These are phyloP conservation scores for Dillenia suffruticosa DNA, from an alignment of 164 flowering plant genomes.

Conservation along the genomic window DNA sequence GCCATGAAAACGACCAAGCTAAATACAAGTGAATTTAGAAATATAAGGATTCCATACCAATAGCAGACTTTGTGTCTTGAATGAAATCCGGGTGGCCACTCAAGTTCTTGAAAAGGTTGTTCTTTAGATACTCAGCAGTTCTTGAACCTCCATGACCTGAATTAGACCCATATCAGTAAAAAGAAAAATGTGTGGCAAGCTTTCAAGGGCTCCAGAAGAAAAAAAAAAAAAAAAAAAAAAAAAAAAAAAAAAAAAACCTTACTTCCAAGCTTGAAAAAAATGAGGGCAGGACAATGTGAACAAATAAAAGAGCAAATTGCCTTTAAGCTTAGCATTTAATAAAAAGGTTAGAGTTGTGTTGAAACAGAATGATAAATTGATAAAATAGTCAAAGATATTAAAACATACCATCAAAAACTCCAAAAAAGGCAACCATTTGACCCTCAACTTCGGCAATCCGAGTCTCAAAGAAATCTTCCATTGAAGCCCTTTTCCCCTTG, in stretches of 20 bases:
- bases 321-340: too few relatives aligned
- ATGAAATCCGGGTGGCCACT: conserved; percentile 65
- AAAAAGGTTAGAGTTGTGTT: too few relatives aligned
- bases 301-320: not conserved
- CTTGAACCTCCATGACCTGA: conserved; percentile 83
- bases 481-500: conserved; percentile 71
- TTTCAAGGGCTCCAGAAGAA: too few relatives aligned
- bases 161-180: conserved; percentile 6
- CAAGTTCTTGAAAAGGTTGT: conserved; percentile 69
- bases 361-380: too few relatives aligned
- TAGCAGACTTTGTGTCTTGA: conserved; percentile 65
- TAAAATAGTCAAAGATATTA: not conserved
- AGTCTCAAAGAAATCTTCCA: conserved; percentile 83
- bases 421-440: conserved; percentile 79
- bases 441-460: conserved; percentile 70
- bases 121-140: conserved; percentile 74
- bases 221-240: too few relatives aligned
- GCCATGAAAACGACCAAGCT: not conserved
- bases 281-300: not conserved
- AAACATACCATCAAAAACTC: conserved; percentile 73
- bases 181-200: conserved; percentile 1
- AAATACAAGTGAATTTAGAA: not conserved
- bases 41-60: conserved; percentile 40
- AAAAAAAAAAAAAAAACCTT: too few relatives aligned
- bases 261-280: too few relatives aligned